Conservation (phyloP, 2,329 filamentous ascomycete species). For the Aspergillus candidus region DNA sequence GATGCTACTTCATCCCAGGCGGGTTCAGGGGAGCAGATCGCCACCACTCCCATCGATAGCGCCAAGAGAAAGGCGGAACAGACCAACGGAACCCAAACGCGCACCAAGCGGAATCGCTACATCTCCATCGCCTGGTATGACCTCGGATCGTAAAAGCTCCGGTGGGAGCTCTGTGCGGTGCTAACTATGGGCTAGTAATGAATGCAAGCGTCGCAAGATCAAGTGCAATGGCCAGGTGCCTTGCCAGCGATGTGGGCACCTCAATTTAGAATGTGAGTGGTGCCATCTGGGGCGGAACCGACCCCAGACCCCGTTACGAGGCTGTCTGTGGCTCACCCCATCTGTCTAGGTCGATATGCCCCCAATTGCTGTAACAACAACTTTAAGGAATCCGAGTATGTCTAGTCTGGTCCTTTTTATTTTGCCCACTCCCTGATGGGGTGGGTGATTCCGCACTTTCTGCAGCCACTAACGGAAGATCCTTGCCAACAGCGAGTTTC, state of each 20-base stretch:
- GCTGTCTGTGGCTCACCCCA: background rate
- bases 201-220: constrained; percentile 62
- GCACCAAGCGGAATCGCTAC: constrained; percentile 61
- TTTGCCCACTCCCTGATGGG: background rate
- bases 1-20: constrained; percentile 22
- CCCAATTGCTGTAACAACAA: constrained; percentile 65
- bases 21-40: constrained; percentile 18
- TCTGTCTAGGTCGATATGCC: constrained; percentile 50
- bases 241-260: constrained; percentile 60
- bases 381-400: constrained; percentile 79
- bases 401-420: constrained; percentile 2
- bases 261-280: constrained; percentile 51
- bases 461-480: constrained; percentile 3
- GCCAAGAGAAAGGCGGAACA: constrained; percentile 40
- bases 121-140: constrained; percentile 61
- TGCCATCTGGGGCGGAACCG: constrained; percentile 4
- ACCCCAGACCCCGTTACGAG: background rate
- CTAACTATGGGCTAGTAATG: constrained; percentile 44
- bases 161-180: background rate
- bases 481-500: constrained; percentile 59
- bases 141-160: constrained; percentile 6
- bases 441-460: background rate
- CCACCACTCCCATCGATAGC: constrained; percentile 20
- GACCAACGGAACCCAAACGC: constrained; percentile 43
- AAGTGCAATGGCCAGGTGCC: constrained; percentile 62